Base-by-base conservation (phyloP, 306 rosid genomes). In the Begonia fuchsioides region DNA sequence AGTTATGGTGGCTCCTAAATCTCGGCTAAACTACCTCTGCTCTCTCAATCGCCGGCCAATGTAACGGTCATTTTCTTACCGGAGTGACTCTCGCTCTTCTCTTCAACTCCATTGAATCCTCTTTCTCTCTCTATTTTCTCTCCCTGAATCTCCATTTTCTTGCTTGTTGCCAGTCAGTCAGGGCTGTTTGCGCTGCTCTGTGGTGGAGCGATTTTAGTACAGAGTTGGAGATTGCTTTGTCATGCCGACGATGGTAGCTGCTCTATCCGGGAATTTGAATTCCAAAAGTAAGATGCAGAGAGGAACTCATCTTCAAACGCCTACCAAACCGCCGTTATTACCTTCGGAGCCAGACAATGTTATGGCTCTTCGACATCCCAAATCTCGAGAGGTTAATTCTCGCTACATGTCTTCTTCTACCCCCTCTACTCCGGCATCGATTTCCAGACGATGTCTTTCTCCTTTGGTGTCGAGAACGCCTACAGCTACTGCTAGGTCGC, bases 321-420 rank as follows among this genome's bases (percentile, higher is more conserved):
- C 71, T 17, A 70, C 71, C 43, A 72, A 90, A 39, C 78, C 79
- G 18, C 96, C 94, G 12, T 70, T 86, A 32, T 46, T 82, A 55
- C 94, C 94, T 9, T 79, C 96, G 43, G 96, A 86, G 46, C 60
- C 83, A 45, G 94, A 73, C 76, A 84, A 84, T 85, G 93, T 62
- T 17, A 51, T 67, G 35, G 76, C 69, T 52, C 66, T 61, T 55
- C 81, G 83, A 51, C 74, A 76, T 9, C 68, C 80, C 13, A 84
- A 84, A 70, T 43, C 85, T 8, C 72, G 81, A 55, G 83, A 77
- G 44, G 76, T 85, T 40, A 85, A 82, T 53, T 85, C 96, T 55
- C 94, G 94, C 5, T 81, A 85, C 63, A 63, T 85, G 87, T 72
- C 73, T 0, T 62, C 93, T 38, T 74, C 86, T 8, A 62, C 83